phyloP scores from a whole-genome alignment of 805 yeast species.

The Saturnispora bothae region DNA sequence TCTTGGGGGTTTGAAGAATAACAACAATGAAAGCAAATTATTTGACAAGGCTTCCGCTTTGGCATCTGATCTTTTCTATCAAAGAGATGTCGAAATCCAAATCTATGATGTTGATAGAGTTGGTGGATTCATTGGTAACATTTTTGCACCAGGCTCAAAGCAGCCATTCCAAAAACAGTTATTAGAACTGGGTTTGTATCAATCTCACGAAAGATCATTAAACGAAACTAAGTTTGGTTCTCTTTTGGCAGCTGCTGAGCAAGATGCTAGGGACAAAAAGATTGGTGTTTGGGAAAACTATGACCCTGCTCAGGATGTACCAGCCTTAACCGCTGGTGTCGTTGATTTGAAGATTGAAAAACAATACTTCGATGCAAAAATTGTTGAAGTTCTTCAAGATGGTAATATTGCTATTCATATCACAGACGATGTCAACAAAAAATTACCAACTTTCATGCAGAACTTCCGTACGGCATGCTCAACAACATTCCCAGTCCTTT shows the following conservation, averaged over 20 bases:
- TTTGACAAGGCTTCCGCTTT: constrained; percentile 44
- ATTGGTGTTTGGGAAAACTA: constrained; percentile 62
- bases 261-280: constrained; percentile 41
- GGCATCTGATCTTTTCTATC: constrained; percentile 46
- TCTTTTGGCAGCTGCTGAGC: constrained; percentile 52
- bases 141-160: constrained; percentile 41
- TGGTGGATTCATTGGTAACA: constrained; percentile 72
- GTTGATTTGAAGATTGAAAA: constrained; percentile 21
- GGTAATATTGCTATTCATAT: constrained; percentile 40
- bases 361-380: constrained; percentile 40
- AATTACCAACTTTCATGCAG: constrained; percentile 36
- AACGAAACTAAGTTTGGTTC: constrained; percentile 42
- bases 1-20: constrained; percentile 58
- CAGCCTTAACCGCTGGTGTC: constrained; percentile 13
- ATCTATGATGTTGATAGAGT: constrained; percentile 61
- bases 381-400: constrained; percentile 35
- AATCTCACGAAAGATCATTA: constrained; percentile 57
- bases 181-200: constrained; percentile 52
- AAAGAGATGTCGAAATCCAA: constrained; percentile 64
- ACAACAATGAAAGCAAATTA: constrained; percentile 25
- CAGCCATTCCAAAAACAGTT: constrained; percentile 49
- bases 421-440: constrained; percentile 29
- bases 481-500: constrained; percentile 28
- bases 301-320: constrained; percentile 32
- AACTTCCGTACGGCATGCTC: constrained; percentile 32